Conservation (phyloP, 2,329 filamentous ascomycete genomes). For the Drechslerella coelobrocha region DNA sequence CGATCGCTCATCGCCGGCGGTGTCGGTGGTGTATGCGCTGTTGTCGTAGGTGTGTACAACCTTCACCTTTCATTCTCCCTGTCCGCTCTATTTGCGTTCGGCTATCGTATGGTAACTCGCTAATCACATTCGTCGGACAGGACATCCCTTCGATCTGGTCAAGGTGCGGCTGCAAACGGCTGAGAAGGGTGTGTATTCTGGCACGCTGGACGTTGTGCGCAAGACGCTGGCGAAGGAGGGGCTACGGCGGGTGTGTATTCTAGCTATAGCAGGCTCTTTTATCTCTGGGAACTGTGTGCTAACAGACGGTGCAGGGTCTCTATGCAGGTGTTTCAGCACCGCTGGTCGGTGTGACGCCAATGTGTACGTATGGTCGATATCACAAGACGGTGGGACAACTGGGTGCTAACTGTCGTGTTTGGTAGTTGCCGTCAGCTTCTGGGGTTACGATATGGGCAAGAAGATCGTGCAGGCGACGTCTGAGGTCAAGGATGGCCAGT, state of each 20-base stretch:
- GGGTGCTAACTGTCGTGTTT: too few species aligned
- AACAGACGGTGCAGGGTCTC: constrained; percentile 68
- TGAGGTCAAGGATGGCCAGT: constrained; percentile 69
- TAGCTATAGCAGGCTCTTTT: neutral
- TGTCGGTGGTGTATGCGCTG: constrained; percentile 91
- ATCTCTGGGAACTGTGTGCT: neutral
- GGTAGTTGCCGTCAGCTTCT: constrained; percentile 72
- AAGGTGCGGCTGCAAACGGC: constrained; percentile 97
- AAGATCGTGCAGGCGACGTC: constrained; percentile 76
- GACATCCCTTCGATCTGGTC: constrained; percentile 96
- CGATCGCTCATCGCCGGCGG: constrained; percentile 87
- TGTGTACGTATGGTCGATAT: constrained; percentile 76
- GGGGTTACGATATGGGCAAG: constrained; percentile 97
- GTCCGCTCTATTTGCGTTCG: neutral
- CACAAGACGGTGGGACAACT: too few species aligned
- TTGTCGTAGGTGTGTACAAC: constrained; percentile 69
- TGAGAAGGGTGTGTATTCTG: constrained; percentile 87
- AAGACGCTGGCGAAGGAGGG: constrained; percentile 90
- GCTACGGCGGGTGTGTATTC: constrained; percentile 64
- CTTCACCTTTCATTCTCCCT: neutral
- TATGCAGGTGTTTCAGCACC: constrained; percentile 98
- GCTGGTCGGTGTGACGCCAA: constrained; percentile 92
- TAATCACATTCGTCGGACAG: constrained; percentile 19
- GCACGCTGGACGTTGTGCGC: constrained; percentile 87
- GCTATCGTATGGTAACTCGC: constrained; percentile 46